These are phyloP conservation scores for Cercospora sesami DNA, from an alignment of 2,329 filamentous ascomycete genomes.

Conservation along the genomic window DNA sequence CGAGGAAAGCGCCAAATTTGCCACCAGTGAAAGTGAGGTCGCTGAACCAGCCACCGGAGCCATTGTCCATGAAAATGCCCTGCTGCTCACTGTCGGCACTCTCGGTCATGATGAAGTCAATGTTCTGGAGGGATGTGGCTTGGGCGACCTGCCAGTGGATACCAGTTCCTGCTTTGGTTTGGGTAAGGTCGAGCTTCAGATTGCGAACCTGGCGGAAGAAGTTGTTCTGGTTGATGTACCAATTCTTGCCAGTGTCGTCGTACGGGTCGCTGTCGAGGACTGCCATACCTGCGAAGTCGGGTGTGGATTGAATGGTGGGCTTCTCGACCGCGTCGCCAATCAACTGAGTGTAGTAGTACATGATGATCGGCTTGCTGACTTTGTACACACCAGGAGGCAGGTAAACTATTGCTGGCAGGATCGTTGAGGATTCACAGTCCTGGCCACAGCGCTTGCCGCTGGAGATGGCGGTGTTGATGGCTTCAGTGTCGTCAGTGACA, in stretches of 20 bases:
- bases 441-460: conserved; percentile 85
- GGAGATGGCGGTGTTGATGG: conserved; percentile 83
- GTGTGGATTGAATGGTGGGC: conserved; percentile 62
- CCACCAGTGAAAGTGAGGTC: conserved; percentile 64
- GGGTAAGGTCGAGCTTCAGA: conserved; percentile 52
- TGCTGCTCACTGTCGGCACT: conserved; percentile 48
- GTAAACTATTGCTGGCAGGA: conserved; percentile 83
- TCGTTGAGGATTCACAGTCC: conserved; percentile 79
- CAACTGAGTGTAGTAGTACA: conserved; percentile 92
- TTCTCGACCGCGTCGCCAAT: conserved; percentile 72
- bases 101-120: conserved; percentile 58
- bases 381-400: conserved; percentile 87
- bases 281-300: conserved; percentile 74
- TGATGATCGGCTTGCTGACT: conserved; percentile 74
- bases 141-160: conserved; percentile 59
- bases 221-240: conserved; percentile 57
- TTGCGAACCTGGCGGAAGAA: conserved; percentile 59
- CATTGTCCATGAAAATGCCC: conserved; percentile 41
- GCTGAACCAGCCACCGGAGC: conserved; percentile 51
- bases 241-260: conserved; percentile 54
- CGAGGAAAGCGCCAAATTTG: conserved; percentile 59
- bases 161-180: conserved; percentile 39
- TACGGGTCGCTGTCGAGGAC: conserved; percentile 90
- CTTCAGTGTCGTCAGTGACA: conserved; percentile 76
- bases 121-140: conserved; percentile 62